Base-by-base conservation (phyloP, 2,329 filamentous ascomycete genomes). In the Cordyceps javanica region DNA sequence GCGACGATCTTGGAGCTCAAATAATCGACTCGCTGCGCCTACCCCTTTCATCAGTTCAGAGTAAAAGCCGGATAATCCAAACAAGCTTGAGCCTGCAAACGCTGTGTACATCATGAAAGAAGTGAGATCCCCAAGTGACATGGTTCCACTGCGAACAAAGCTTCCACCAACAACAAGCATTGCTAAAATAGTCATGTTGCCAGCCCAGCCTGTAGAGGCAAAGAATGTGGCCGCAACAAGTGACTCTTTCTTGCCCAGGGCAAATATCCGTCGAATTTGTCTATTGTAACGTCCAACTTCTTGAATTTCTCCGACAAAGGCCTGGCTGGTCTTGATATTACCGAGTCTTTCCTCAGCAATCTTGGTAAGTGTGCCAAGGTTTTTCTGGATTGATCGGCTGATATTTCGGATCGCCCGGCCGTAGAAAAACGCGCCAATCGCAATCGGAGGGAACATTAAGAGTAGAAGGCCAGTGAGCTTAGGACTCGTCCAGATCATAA, bases 11-110 rank as follows among this genome's bases (percentile, higher is more conserved):
- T 97, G 92, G 6, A 99, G 82, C 69, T 99, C 94, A 67, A 99
- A 99, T 1, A 99, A 79, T 60, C 94, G 88, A 67, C 89, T 96
- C n/a, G 94, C 94, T 42, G 94, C 94, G 66, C 95, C 94, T 4
- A 96, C 93, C 42, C 95, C 95, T 73, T 99, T 99, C 94, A 99
- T 99, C 61, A 99, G 80, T 70, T 99, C 94, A 0, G 92, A 96
- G 73, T 97, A 99, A 75, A 99, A 99, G 58, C 90, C 91, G 4
- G 91, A 96, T 2, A 99, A 78, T 4, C 94, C 94, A 65, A 97
- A 96, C 62, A 99, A 82, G 72, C 90, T 96, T 50, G 90, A 94
- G 3, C 85, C 85, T 7, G 85, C 83, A 71, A 86, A 97, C 3
- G 90, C 93, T 3, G 92, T 96, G 72, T 97, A 99, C 93, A 99